These are phyloP conservation scores for Epichloe amarillans DNA, from an alignment of 2,329 filamentous ascomycete species.

Conservation along the genomic window DNA sequence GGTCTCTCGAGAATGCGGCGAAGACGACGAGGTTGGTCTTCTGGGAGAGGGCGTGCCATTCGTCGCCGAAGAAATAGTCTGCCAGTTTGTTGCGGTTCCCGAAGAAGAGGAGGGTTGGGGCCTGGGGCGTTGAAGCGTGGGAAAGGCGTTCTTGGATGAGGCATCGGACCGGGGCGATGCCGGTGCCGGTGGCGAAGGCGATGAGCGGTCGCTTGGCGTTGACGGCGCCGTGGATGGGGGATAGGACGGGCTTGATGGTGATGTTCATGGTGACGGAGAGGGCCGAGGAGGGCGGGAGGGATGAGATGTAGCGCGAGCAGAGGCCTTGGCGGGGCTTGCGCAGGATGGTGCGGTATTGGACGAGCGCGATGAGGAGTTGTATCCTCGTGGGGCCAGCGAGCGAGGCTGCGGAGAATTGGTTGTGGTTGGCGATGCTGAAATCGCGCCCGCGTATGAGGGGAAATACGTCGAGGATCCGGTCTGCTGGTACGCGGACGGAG, in stretches of 20 bases:
- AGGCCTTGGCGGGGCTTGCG: slow-evolving; percentile 74
- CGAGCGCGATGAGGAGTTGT: slow-evolving; percentile 71
- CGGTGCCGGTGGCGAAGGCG: slow-evolving; percentile 74
- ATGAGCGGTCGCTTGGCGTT: slow-evolving; percentile 45
- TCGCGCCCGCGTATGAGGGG: slow-evolving; percentile 77
- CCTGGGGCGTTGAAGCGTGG: slow-evolving; percentile 7
- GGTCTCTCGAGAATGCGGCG: slow-evolving; percentile 36
- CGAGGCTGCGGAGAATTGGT: slow-evolving; percentile 18
- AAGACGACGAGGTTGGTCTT: slow-evolving; percentile 18
- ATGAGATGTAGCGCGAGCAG: slow-evolving; percentile 74
- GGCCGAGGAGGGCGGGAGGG: slow-evolving; percentile 41
- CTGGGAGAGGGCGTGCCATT: slow-evolving; percentile 43
- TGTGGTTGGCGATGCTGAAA: slow-evolving; percentile 81
- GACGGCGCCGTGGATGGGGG: slow-evolving; percentile 26
- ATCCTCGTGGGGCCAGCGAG: slow-evolving; percentile 24
- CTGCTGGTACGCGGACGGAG: slow-evolving; percentile 66
- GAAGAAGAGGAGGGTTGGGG: slow-evolving; percentile 57
- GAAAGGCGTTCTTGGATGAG: slow-evolving; percentile 61
- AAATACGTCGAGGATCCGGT: slow-evolving; percentile 58
- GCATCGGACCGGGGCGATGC: slow-evolving; percentile 70
- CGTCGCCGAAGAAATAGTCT: slow-evolving; percentile 71
- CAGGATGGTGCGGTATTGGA: slow-evolving; percentile 82
- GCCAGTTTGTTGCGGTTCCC: slow-evolving; percentile 62
- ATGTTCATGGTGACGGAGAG: slow-evolving; percentile 51
- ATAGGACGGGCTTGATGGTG: slow-evolving; percentile 36